A percentile compares a stretch with the other conserved stretches of the same genome.
Evolutionary conservation across 139 green algal species (phyloP).

Genomic region (Picochlorum sp.): DNA sequence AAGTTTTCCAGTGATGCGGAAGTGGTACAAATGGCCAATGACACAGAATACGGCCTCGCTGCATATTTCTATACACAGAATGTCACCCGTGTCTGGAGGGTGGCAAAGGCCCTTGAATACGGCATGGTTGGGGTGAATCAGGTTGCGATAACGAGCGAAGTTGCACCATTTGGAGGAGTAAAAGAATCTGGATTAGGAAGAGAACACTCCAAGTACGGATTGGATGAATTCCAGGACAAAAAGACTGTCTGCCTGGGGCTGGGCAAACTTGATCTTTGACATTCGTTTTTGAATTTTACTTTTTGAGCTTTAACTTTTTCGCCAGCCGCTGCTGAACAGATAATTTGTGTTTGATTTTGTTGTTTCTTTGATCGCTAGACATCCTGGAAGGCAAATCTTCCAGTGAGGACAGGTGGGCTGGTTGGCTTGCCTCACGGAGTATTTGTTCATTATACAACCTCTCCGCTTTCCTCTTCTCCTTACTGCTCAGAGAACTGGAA

Average conservation of each 20-base stretch:
- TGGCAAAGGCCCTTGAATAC: conserved; percentile 86
- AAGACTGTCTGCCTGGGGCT: conserved; percentile 30
- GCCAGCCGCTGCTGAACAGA: neutral
- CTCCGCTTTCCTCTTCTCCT: conserved; percentile 1
- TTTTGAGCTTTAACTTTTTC: neutral
- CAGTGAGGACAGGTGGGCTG: too few relatives aligned
- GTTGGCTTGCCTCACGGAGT: neutral
- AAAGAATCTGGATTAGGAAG: conserved; percentile 88
- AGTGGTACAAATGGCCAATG: conserved; percentile 77
- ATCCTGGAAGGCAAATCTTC: too few relatives aligned
- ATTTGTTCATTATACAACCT: neutral
- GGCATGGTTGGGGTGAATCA: conserved; percentile 96
- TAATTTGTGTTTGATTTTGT: neutral
- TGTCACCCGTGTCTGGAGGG: conserved; percentile 62
- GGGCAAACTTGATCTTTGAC: conserved; percentile 1
- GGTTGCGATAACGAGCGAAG: conserved; percentile 70
- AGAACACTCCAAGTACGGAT: conserved; percentile 81
- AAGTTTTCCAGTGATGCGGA: conserved; percentile 55
- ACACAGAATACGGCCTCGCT: conserved; percentile 81
- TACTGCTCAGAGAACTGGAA: neutral
- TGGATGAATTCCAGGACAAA: conserved; percentile 84
- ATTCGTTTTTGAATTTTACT: neutral
- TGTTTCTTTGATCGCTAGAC: too few relatives aligned
- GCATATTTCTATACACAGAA: conserved; percentile 89
- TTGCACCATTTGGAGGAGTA: conserved; percentile 90